A percentile compares a stretch with the other conserved stretches of the same genome.
phyloP scores from a whole-genome alignment of 495 filamentous ascomycete genomes.

The Cercophora samala region DNA sequence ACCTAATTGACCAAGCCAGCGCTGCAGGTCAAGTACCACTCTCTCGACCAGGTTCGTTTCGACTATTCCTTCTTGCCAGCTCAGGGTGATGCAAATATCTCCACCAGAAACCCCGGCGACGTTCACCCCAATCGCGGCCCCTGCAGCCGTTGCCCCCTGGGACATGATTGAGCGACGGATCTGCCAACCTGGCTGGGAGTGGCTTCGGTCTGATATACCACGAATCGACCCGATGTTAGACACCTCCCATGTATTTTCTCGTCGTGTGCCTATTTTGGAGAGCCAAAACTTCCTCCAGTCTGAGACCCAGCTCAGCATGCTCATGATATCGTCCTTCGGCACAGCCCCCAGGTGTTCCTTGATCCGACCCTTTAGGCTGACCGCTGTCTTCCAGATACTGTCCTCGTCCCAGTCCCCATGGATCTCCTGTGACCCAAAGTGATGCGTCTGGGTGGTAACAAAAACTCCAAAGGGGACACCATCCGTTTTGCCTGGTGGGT shows the following conservation, averaged over 20 bases:
- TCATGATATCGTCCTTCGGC: slow-evolving; percentile 34
- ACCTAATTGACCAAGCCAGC: slow-evolving; percentile 25
- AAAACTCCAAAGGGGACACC: slow-evolving; percentile 29
- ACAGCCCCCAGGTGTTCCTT: slow-evolving; percentile 19
- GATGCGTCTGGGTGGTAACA: slow-evolving; percentile 27
- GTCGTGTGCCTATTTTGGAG: slow-evolving; percentile 27
- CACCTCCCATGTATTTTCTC: slow-evolving; percentile 30
- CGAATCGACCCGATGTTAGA: slow-evolving; percentile 34
- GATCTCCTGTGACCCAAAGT: slow-evolving; percentile 22
- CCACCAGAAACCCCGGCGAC: slow-evolving; percentile 30
- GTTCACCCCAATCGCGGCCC: slow-evolving; percentile 31
- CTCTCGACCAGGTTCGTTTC: slow-evolving; percentile 26
- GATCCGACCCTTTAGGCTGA: slow-evolving; percentile 23
- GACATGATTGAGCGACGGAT: slow-evolving; percentile 35
- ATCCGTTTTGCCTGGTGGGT: slow-evolving; percentile 4
- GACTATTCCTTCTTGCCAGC: slow-evolving; percentile 36
- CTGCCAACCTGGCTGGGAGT: slow-evolving; percentile 20
- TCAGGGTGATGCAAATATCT: slow-evolving; percentile 28
- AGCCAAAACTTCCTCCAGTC: slow-evolving; percentile 34
- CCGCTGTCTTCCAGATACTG: slow-evolving; percentile 31
- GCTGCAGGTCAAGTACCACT: slow-evolving; percentile 30
- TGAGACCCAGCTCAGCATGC: slow-evolving; percentile 31
- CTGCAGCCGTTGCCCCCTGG: slow-evolving; percentile 32
- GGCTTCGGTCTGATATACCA: slow-evolving; percentile 7
- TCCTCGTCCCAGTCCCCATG: slow-evolving; percentile 19